Evolutionary conservation across 495 filamentous ascomycete genomes (phyloP).

Genomic region (Penicillium cataractarum): DNA sequence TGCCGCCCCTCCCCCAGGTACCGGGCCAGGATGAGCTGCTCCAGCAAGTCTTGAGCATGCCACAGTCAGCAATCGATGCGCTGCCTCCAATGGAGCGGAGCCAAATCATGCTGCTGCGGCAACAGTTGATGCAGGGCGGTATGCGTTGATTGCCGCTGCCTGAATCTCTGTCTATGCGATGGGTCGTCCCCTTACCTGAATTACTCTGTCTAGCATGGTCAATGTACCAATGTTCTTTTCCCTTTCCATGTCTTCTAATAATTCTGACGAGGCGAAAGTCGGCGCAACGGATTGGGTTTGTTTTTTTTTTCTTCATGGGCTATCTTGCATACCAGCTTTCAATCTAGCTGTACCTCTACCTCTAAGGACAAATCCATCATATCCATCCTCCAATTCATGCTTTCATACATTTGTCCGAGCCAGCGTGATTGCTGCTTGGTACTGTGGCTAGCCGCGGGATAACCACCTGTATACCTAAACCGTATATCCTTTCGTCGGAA

Average conservation of each 20-base stretch:
- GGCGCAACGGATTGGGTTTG: neutral
- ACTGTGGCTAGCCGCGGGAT: too few relatives aligned
- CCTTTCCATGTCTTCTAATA: neutral
- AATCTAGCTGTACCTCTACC: neutral
- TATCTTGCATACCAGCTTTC: constrained; percentile 3
- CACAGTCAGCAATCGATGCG: constrained; percentile 73
- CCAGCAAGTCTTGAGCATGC: constrained; percentile 73
- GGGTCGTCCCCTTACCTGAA: neutral
- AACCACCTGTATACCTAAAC: too few relatives aligned
- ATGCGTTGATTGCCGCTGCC: constrained; percentile 37
- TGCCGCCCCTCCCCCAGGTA: constrained; percentile 47
- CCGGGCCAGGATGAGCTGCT: constrained; percentile 68
- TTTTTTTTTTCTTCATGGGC: neutral
- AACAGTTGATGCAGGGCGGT: constrained; percentile 54
- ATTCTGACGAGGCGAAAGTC: neutral
- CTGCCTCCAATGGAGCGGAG: constrained; percentile 71
- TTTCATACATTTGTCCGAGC: neutral
- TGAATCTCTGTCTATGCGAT: neutral
- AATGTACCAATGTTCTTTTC: neutral
- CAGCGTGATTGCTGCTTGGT: too few relatives aligned
- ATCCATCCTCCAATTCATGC: neutral
- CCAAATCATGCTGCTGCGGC: constrained; percentile 74
- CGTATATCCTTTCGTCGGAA: too few relatives aligned
- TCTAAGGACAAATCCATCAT: neutral
- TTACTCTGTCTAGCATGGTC: neutral